Evolutionary conservation across 768 basidiomycete species (phyloP).

Genomic region (Collybia sordida): DNA sequence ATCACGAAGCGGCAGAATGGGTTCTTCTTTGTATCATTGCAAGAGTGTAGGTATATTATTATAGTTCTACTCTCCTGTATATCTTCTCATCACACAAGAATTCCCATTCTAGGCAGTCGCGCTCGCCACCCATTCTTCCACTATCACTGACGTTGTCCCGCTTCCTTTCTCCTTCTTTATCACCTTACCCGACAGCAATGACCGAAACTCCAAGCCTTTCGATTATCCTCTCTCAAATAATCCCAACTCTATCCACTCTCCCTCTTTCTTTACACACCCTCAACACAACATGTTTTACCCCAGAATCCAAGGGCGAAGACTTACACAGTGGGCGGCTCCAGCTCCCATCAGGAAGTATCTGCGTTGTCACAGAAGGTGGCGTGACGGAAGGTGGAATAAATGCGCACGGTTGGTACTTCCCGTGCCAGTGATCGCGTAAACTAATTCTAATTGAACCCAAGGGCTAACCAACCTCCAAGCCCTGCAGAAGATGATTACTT

Average conservation of each 20-base stretch:
- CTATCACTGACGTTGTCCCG: slow-evolving; percentile 61
- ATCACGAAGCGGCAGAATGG: slow-evolving; percentile 73
- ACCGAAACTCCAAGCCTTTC: slow-evolving; percentile 46
- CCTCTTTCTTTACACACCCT: slow-evolving; percentile 63
- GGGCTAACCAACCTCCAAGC: slow-evolving; percentile 65
- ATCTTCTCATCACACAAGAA: slow-evolving; percentile 1
- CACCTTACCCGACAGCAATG: slow-evolving; percentile 1
- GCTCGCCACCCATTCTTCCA: slow-evolving; percentile 65
- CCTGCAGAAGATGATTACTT: slow-evolving; percentile 60
- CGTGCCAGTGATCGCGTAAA: not conserved
- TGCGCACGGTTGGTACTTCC: slow-evolving; percentile 44
- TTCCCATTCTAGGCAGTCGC: slow-evolving; percentile 52
- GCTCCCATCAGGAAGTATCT: slow-evolving; percentile 57
- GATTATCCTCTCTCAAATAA: slow-evolving; percentile 52
- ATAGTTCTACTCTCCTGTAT: not conserved
- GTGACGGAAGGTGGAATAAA: slow-evolving; percentile 67
- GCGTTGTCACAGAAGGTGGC: slow-evolving; percentile 65
- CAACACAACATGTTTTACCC: slow-evolving; percentile 58
- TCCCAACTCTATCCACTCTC: slow-evolving; percentile 55
- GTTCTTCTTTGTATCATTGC: slow-evolving; percentile 59
- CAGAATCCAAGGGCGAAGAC: slow-evolving; percentile 70
- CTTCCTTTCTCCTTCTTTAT: slow-evolving; percentile 49
- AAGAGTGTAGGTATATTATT: slow-evolving; percentile 52
- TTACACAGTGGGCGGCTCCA: slow-evolving; percentile 76
- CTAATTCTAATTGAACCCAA: slow-evolving; percentile 15